Base-by-base conservation (phyloP, 192 early-diverging fungal species). In the Endogone sp. region DNA sequence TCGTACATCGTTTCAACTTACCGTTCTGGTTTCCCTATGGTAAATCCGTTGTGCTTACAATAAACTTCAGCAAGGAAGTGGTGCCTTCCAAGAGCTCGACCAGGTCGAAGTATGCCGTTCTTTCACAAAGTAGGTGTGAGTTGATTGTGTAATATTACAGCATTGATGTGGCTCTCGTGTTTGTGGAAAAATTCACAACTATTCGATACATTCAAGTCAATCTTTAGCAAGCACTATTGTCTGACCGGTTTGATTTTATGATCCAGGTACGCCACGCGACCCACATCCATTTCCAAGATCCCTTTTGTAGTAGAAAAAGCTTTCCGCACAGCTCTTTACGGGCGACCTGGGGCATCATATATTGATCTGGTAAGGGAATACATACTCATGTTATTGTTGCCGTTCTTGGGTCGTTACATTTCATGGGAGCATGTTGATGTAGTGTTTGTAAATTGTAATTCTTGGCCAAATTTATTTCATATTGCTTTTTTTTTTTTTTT, bases 11-110 rank as follows among this genome's bases (percentile, higher is more conserved):
- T n/a, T n/a, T n/a, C n/a, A n/a, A n/a, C n/a, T n/a, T n/a, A n/a
- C n/a, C n/a, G n/a, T n/a, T n/a, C n/a, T n/a, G n/a, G n/a, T n/a
- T n/a, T n/a, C n/a, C n/a, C n/a, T n/a, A n/a, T n/a, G n/a, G n/a
- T n/a, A n/a, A n/a, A 60, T 22, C 27, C 24, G 10, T 60, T 23
- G 22, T 28, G 22, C 59, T 28, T 73, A 65, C 21, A 76, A 83
- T 29, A 76, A 75, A 2, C 70, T 79, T 23, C 83, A 85, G 63
- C 71, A 84, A 58, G 87, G 88, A 32, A 81, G 80, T 55, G 90
- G 90, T 0, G 89, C 89, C 0, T 92, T 92, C 75, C 90, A 92
- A 72, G 90, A 92, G 66, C 75, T 82, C 26, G 74, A 75, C 68
- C 90, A 92, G 75, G 85, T 91, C 13, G 85, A 86, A 54, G 84